A percentile compares a stretch with the other conserved stretches of the same genome.
Evolutionary conservation across 1,139 yeast genomes (phyloP).

Genomic region (Geotrichum carabidarum): DNA sequence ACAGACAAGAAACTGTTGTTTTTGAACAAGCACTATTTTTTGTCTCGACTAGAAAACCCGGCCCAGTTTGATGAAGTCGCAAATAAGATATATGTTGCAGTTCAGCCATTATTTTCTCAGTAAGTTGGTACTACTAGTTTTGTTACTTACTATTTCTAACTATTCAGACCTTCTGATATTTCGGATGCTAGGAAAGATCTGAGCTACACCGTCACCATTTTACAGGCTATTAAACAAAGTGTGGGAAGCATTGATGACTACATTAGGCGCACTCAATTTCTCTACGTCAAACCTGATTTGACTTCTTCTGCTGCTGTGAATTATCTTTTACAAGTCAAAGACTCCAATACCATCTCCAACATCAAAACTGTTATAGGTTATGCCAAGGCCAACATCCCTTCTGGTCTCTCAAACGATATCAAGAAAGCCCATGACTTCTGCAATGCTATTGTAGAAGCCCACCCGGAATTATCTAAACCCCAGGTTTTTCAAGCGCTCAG

Average conservation of each 20-base stretch:
- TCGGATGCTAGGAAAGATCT: conserved; percentile 12
- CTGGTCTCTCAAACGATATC: not conserved
- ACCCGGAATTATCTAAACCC: conserved; percentile 8
- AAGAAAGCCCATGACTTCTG: conserved; percentile 12
- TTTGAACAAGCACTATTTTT: conserved; percentile 64
- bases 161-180: conserved; percentile 21
- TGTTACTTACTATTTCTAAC: too few species aligned
- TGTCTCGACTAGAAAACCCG: conserved; percentile 29
- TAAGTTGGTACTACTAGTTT: too few species aligned
- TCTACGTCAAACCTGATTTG: conserved; percentile 24
- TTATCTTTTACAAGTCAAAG: conserved; percentile 5
- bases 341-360: not conserved
- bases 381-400: conserved; percentile 4
- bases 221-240: conserved; percentile 22
- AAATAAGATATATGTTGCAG: conserved; percentile 14
- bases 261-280: conserved; percentile 21
- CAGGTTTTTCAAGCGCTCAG: conserved; percentile 58
- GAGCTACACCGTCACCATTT: conserved; percentile 24
- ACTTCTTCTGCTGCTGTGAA: conserved; percentile 33
- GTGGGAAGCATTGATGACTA: conserved; percentile 26
- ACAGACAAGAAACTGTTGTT: conserved; percentile 66
- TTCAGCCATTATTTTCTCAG: conserved; percentile 19
- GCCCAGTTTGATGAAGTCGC: conserved; percentile 21
- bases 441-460: conserved; percentile 6
- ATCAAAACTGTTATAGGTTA: not conserved